A percentile compares a stretch with the other conserved stretches of the same genome.
Conservation (phyloP, 306 rosid genomes). For the Glycine latifolia region DNA sequence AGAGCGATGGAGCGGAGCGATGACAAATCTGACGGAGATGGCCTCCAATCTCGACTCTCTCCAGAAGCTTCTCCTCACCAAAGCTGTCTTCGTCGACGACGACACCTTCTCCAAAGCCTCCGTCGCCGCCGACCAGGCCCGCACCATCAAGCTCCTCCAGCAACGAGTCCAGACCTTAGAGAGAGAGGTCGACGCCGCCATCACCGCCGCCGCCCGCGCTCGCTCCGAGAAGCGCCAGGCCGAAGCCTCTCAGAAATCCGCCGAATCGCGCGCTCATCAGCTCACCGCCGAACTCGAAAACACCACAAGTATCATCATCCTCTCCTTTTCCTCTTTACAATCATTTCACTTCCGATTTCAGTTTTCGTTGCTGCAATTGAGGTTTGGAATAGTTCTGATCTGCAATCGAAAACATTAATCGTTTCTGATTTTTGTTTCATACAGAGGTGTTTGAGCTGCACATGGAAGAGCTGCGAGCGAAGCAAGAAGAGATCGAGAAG, state of each 20-base stretch:
- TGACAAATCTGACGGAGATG: constrained; percentile 86
- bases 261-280: constrained; percentile 80
- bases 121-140: constrained; percentile 85
- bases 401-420: constrained; percentile 1
- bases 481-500: constrained; percentile 81
- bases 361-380: not conserved
- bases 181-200: constrained; percentile 93
- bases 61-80: constrained; percentile 83
- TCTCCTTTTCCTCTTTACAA: too few species aligned
- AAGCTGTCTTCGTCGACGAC: constrained; percentile 87
- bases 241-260: constrained; percentile 81
- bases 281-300: constrained; percentile 91
- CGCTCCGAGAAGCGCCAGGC: constrained; percentile 93
- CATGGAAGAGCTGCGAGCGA: constrained; percentile 92
- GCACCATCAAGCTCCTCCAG: constrained; percentile 77
- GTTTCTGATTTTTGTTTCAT: not conserved
- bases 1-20: constrained; percentile 94
- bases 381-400: constrained; percentile 18
- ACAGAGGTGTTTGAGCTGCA: constrained; percentile 94
- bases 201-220: constrained; percentile 84
- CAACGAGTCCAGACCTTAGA: constrained; percentile 88
- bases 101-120: constrained; percentile 90
- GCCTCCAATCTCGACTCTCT: constrained; percentile 80
- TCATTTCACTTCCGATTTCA: too few species aligned
- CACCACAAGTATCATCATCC: constrained; percentile 72